Evolutionary conservation across 305 asterid genomes (phyloP).

Genomic region (Ajuga reptans): DNA sequence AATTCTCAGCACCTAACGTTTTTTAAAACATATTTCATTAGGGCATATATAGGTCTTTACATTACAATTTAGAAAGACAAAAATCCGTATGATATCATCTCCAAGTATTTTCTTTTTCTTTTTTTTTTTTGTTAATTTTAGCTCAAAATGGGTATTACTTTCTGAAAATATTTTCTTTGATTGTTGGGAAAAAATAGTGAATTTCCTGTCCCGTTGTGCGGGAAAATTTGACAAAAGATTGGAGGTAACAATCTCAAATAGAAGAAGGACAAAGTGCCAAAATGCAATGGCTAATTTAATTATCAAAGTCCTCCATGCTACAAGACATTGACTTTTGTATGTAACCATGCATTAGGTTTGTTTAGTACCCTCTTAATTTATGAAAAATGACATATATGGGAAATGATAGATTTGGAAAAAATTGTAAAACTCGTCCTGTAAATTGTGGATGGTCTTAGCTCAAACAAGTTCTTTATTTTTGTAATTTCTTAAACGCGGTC

Average conservation of each 20-base stretch:
- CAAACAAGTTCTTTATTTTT: too few species aligned
- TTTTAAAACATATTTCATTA: too few species aligned
- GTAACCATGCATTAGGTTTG: not conserved
- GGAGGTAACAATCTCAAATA: not conserved
- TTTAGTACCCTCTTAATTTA: not conserved
- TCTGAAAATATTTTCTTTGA: not conserved
- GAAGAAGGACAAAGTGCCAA: not conserved
- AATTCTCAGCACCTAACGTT: too few species aligned
- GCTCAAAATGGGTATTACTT: not conserved
- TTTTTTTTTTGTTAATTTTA: too few species aligned
- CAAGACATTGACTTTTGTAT: not conserved
- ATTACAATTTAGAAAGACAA: too few species aligned
- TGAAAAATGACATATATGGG: too few species aligned
- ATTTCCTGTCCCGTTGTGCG: not conserved
- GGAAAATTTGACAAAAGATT: not conserved
- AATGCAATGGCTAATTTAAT: constrained; percentile 5
- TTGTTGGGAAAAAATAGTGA: not conserved
- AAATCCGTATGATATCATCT: constrained; percentile 11
- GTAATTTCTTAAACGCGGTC: too few species aligned
- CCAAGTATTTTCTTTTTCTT: too few species aligned
- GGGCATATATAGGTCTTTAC: too few species aligned
- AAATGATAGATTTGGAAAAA: too few species aligned
- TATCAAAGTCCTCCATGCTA: constrained; percentile 20
- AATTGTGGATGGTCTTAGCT: too few species aligned
- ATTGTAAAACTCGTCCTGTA: too few species aligned